These are phyloP conservation scores for Cladophialophora yegresii DNA, from an alignment of 2,329 filamentous ascomycete species.

Conservation along the genomic window DNA sequence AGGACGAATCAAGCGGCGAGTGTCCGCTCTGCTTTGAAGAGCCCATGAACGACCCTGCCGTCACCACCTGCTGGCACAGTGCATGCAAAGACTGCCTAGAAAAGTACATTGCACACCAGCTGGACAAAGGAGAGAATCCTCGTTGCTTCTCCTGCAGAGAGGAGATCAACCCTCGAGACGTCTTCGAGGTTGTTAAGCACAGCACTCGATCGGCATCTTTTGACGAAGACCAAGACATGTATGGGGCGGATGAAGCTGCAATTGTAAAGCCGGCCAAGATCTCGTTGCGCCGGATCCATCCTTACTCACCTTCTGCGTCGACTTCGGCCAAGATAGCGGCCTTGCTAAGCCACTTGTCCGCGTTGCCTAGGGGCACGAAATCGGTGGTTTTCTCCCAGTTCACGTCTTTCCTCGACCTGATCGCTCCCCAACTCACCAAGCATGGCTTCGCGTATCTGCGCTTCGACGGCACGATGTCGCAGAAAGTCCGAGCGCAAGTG, in stretches of 20 bases:
- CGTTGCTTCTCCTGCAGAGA: constrained; percentile 91
- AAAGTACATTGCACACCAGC: constrained; percentile 85
- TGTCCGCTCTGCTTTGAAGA: constrained; percentile 95
- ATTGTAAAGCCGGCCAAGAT: constrained; percentile 51
- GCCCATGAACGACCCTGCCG: constrained; percentile 89
- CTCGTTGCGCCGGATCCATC: constrained; percentile 62
- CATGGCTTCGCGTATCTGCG: constrained; percentile 78
- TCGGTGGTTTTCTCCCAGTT: constrained; percentile 97
- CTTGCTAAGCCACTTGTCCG: constrained; percentile 72
- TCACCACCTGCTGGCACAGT: constrained; percentile 97
- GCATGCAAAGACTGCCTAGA: constrained; percentile 93
- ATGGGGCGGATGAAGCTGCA: constrained; percentile 42
- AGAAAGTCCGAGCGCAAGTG: constrained; percentile 78
- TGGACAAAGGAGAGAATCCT: constrained; percentile 71
- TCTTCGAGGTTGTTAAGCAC: constrained; percentile 89
- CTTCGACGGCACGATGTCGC: constrained; percentile 85
- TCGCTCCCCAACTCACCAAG: constrained; percentile 74
- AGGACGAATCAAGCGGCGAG: constrained; percentile 82
- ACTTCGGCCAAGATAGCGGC: constrained; percentile 83
- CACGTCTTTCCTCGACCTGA: constrained; percentile 90
- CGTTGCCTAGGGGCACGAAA: constrained; percentile 72
- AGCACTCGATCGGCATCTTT: constrained; percentile 39
- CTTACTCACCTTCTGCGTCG: constrained; percentile 60
- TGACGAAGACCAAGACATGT: constrained; percentile 46
- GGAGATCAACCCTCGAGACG: constrained; percentile 74